A percentile compares a stretch with the other conserved stretches of the same genome.
phyloP scores from a whole-genome alignment of 176 grass and related monocot species.

The Bromus sterilis region DNA sequence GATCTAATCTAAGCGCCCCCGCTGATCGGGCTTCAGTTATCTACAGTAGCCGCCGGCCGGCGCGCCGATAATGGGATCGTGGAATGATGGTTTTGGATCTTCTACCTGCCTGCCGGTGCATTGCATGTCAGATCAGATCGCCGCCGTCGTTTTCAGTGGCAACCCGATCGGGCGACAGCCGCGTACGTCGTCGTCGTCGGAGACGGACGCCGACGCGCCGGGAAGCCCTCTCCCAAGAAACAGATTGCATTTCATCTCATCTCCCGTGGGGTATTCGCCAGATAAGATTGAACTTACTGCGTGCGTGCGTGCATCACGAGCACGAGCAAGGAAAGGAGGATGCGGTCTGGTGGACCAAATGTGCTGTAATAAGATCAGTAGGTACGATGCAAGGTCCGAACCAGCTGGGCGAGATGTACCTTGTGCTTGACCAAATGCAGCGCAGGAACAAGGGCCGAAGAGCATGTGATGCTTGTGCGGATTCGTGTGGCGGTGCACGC shows the following conservation, averaged over 20 bases:
- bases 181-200: not conserved
- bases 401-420: conserved; percentile 8
- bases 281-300: not conserved
- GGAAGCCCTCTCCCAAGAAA: not conserved
- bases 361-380: not conserved
- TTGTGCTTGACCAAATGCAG: conserved; percentile 2
- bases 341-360: not conserved
- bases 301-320: not conserved
- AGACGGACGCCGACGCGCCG: not conserved
- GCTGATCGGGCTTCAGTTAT: not conserved
- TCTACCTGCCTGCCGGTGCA: not conserved
- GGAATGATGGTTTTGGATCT: not conserved
- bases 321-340: not conserved
- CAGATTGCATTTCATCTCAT: not conserved
- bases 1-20: conserved; percentile 20
- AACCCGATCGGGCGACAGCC: not conserved
- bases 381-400: not conserved
- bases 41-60: not conserved
- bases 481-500: conserved; percentile 5
- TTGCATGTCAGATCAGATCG: not conserved
- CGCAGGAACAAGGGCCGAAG: not conserved
- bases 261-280: not conserved
- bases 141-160: not conserved
- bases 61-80: not conserved
- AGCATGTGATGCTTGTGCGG: conserved; percentile 28